Percentiles rank a stretch among this genome's conserved stretches.
Evolutionary conservation across 2,329 filamentous ascomycete genomes (phyloP).

Genomic region (Phialophora chinensis): DNA sequence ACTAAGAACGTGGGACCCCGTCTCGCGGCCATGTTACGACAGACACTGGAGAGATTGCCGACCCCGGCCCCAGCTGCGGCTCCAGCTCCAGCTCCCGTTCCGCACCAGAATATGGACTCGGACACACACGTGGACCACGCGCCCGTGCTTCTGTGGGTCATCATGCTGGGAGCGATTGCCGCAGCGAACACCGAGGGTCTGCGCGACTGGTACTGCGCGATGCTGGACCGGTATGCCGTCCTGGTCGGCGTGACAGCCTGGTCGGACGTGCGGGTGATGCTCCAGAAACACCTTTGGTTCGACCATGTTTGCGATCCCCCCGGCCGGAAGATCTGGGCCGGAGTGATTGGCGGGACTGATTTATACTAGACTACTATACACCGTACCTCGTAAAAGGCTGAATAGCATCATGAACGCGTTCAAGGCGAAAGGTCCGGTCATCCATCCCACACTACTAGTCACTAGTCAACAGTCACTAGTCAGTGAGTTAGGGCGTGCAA

Average conservation of each 20-base stretch:
- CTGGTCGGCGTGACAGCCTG: not conserved
- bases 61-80: too few species aligned
- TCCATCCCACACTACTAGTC: too few species aligned
- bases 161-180: conserved; percentile 6
- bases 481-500: too few species aligned
- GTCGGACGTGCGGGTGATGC: not conserved
- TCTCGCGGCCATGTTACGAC: not conserved
- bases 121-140: not conserved
- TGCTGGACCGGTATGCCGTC: not conserved
- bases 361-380: too few species aligned
- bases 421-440: too few species aligned
- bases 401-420: too few species aligned
- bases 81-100: too few species aligned
- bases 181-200: not conserved
- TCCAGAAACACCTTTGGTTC: not conserved
- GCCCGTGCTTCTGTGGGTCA: not conserved
- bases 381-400: too few species aligned
- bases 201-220: not conserved
- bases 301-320: conserved; percentile 5
- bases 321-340: not conserved
- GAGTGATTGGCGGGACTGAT: not conserved
- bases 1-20: not conserved
- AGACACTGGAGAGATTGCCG: conserved; percentile 2
- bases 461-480: too few species aligned
- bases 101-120: too few species aligned